Evolutionary conservation across 352 stramenopile species (phyloP).

Genomic region (Sclerospora graminicola): DNA sequence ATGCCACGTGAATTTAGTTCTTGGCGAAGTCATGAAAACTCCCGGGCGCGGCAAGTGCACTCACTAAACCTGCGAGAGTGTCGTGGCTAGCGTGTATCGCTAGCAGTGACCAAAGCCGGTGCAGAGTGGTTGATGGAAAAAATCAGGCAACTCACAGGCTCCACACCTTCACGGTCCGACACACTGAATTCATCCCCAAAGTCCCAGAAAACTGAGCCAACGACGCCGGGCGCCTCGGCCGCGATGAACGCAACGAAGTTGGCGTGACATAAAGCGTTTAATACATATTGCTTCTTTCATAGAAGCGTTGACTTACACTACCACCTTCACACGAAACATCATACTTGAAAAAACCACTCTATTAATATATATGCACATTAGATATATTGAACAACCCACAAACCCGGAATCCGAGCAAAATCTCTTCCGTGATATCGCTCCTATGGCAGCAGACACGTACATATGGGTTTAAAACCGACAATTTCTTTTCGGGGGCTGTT

Average conservation of each 20-base stretch:
- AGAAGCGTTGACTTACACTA: conserved; percentile 80
- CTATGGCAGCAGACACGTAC: conserved; percentile 73
- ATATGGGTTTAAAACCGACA: conserved; percentile 97
- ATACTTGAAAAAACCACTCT: not conserved
- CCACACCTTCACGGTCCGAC: conserved; percentile 90
- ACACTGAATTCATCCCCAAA: conserved; percentile 94
- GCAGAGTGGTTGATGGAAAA: conserved; percentile 84
- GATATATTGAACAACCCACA: conserved; percentile 11
- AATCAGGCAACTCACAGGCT: conserved; percentile 89
- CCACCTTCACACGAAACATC: conserved; percentile 26
- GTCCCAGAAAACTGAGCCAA: conserved; percentile 96
- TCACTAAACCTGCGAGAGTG: conserved; percentile 86
- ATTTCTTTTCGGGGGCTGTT: conserved; percentile 72
- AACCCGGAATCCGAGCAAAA: conserved; percentile 63
- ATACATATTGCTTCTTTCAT: conserved; percentile 62
- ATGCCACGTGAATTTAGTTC: conserved; percentile 85
- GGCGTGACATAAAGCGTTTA: conserved; percentile 75
- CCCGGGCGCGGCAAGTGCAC: conserved; percentile 81
- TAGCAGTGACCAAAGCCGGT: conserved; percentile 91
- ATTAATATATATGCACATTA: not conserved
- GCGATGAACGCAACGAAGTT: conserved; percentile 89
- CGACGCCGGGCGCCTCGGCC: conserved; percentile 88
- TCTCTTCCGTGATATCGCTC: conserved; percentile 59
- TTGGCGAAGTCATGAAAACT: conserved; percentile 98
- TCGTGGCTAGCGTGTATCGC: conserved; percentile 85